Percentiles rank a stretch among this genome's conserved stretches.
Evolutionary conservation across 2,329 filamentous ascomycete species (phyloP).

Genomic region (Pseudogymnoascus sp.): DNA sequence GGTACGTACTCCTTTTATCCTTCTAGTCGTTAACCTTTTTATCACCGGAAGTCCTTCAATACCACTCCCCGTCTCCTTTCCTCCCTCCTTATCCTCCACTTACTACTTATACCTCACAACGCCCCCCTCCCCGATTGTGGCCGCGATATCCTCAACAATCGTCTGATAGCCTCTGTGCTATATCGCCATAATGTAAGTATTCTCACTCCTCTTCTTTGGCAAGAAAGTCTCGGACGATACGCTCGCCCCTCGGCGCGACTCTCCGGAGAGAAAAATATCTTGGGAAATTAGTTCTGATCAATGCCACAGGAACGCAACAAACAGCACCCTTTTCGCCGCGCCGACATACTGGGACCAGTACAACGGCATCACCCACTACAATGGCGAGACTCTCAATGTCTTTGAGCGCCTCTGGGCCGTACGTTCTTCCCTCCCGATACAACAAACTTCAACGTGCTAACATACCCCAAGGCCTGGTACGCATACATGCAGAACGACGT

Average conservation of each 20-base stretch:
- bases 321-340: neutral
- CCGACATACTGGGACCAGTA: constrained; percentile 46
- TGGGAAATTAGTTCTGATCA: neutral
- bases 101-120: constrained; percentile 2
- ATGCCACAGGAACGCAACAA: neutral
- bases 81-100: neutral
- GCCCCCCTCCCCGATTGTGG: neutral
- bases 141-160: neutral
- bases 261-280: neutral
- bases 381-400: constrained; percentile 72
- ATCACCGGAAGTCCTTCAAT: neutral
- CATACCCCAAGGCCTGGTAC: constrained; percentile 64
- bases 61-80: neutral
- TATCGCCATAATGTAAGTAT: constrained; percentile 3
- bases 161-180: constrained; percentile 2
- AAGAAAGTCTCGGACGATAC: neutral
- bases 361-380: constrained; percentile 59
- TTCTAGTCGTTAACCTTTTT: neutral
- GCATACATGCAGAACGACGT: constrained; percentile 97
- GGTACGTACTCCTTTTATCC: constrained; percentile 2
- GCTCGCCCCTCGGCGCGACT: neutral
- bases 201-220: neutral
- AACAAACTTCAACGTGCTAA: constrained; percentile 14
- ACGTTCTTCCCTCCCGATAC: constrained; percentile 30
- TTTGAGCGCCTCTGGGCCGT: constrained; percentile 83